Evolutionary conservation across 2,329 filamentous ascomycete species (phyloP).

Genomic region (Fusarium torulosum): DNA sequence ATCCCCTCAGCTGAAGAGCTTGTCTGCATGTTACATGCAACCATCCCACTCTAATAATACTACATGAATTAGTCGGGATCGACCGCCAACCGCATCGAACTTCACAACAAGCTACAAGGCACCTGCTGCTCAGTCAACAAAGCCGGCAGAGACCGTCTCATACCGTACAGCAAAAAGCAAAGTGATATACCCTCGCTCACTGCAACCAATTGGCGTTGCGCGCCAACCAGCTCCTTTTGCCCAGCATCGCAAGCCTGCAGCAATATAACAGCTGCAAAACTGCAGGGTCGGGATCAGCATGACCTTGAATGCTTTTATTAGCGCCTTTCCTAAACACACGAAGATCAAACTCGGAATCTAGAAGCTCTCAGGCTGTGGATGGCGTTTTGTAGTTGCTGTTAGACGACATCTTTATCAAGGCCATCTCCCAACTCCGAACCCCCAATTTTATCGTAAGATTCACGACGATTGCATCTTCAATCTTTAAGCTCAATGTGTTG

Average conservation of each 20-base stretch:
- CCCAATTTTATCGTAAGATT: not conserved
- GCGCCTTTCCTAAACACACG: too few species aligned
- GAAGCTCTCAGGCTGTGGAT: not conserved
- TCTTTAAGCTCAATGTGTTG: not conserved
- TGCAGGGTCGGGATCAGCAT: slow-evolving; percentile 1
- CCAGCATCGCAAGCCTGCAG: slow-evolving; percentile 29
- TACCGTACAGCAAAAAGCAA: slow-evolving; percentile 37
- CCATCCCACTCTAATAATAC: slow-evolving; percentile 13
- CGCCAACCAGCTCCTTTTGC: slow-evolving; percentile 37
- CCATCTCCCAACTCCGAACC: not conserved
- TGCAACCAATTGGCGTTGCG: slow-evolving; percentile 30
- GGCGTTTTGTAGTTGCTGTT: not conserved
- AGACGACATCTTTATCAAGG: not conserved
- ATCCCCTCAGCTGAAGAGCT: too few species aligned
- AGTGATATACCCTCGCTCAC: slow-evolving; percentile 4
- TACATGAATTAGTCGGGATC: slow-evolving; percentile 26
- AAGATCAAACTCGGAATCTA: not conserved
- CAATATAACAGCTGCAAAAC: too few species aligned
- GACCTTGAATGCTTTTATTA: slow-evolving; percentile 3
- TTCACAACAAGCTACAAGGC: slow-evolving; percentile 13
- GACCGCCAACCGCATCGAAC: slow-evolving; percentile 29
- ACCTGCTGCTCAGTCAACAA: slow-evolving; percentile 12
- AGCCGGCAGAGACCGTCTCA: slow-evolving; percentile 26
- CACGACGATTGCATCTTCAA: not conserved
- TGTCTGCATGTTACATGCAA: not conserved